These are phyloP conservation scores for Hymenotorrendiella dingleyae DNA, from an alignment of 2,329 filamentous ascomycete genomes.

Conservation along the genomic window DNA sequence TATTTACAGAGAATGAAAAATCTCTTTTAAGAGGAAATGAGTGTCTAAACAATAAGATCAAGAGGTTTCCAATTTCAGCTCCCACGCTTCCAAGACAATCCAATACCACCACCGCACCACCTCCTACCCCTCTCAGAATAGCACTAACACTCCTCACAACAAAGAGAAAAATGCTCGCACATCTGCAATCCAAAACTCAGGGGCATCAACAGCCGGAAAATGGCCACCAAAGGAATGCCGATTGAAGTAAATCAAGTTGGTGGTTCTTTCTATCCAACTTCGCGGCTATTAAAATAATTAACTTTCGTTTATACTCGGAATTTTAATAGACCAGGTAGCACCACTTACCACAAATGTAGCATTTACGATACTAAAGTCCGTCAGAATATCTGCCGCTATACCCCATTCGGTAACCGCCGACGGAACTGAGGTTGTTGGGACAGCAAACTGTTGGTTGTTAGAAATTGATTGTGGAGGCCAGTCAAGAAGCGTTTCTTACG, in stretches of 20 bases:
- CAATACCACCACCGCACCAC: too few relatives aligned
- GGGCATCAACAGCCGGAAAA: neutral
- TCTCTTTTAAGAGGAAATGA: too few relatives aligned
- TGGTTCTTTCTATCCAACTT: neutral
- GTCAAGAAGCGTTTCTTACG: constrained; percentile 2
- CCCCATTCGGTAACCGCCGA: neutral
- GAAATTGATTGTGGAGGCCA: neutral
- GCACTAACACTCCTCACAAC: too few relatives aligned
- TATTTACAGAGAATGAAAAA: too few relatives aligned
- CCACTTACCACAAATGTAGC: constrained; percentile 3
- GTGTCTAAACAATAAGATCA: too few relatives aligned
- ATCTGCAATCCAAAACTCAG: neutral
- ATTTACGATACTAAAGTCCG: neutral
- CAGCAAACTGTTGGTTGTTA: neutral
- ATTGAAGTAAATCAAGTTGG: neutral
- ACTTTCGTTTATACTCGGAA: neutral
- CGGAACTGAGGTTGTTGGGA: neutral
- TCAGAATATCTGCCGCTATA: neutral
- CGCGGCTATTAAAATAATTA: neutral
- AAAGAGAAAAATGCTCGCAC: neutral
- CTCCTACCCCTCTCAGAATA: too few relatives aligned
- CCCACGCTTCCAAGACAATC: too few relatives aligned
- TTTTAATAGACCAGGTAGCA: too few relatives aligned
- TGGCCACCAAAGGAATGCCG: neutral
- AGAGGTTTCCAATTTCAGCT: too few relatives aligned